phyloP scores from a whole-genome alignment of 2,329 filamentous ascomycete species.

The Phyllosticta paracitricarpa region DNA sequence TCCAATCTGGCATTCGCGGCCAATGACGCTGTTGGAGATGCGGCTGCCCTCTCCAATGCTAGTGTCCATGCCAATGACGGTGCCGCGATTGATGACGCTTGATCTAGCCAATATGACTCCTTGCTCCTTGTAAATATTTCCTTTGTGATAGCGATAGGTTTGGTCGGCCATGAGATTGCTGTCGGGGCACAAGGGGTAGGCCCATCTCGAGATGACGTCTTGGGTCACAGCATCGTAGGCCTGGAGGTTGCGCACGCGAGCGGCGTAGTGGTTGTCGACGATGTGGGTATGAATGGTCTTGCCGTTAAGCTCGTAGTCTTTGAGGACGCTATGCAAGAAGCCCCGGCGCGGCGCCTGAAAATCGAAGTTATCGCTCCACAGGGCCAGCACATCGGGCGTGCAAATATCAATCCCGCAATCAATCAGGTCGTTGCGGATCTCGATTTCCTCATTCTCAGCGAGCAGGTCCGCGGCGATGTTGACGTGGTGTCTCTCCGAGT shows the following conservation, averaged over 20 bases:
- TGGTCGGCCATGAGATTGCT: constrained; percentile 74
- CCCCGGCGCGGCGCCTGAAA: constrained; percentile 83
- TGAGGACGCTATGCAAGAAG: constrained; percentile 84
- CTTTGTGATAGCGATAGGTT: constrained; percentile 59
- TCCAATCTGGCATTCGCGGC: constrained; percentile 76
- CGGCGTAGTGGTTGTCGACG: constrained; percentile 71
- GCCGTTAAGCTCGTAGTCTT: constrained; percentile 93
- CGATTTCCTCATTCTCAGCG: constrained; percentile 62
- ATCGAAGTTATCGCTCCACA: constrained; percentile 97
- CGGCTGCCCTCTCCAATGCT: constrained; percentile 62
- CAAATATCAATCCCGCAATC: constrained; percentile 96
- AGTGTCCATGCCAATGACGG: constrained; percentile 67
- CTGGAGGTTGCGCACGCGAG: constrained; percentile 73
- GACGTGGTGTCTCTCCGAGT: constrained; percentile 47
- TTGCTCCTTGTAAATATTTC: constrained; percentile 68
- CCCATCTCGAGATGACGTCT: constrained; percentile 79
- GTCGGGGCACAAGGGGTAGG: constrained; percentile 81
- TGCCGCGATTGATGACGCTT: constrained; percentile 57
- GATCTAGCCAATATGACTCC: constrained; percentile 64
- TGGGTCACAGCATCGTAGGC: constrained; percentile 83
- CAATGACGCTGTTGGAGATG: constrained; percentile 69
- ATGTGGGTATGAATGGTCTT: constrained; percentile 94
- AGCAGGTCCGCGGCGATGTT: constrained; percentile 73
- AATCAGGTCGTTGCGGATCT: constrained; percentile 77
- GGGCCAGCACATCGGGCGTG: constrained; percentile 83